Percentiles rank a stretch among this genome's conserved stretches.
phyloP scores from a whole-genome alignment of 108 stramenopile species.

The Aurantiochytrium sp. region DNA sequence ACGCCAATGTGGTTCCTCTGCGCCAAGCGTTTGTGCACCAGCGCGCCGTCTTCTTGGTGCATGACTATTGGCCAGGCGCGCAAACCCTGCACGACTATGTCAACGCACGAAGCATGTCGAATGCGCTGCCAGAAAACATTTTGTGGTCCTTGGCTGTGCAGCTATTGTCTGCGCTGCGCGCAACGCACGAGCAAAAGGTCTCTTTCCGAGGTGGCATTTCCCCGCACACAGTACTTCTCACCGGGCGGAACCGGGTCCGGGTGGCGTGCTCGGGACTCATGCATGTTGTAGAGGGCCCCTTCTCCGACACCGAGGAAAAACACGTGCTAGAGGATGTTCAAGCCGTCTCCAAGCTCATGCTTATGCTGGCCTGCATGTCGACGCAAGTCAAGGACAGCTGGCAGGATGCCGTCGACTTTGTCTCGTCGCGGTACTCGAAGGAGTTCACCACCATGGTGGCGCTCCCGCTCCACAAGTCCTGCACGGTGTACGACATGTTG shows the following conservation, averaged over 20 bases:
- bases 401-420: conserved; percentile 20
- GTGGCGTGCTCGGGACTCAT: conserved; percentile 37
- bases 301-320: conserved; percentile 30
- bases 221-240: conserved; percentile 31
- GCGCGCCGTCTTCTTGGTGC: conserved; percentile 19
- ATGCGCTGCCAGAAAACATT: conserved; percentile 19
- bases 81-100: not conserved
- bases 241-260: conserved; percentile 32
- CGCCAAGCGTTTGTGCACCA: not conserved
- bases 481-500: conserved; percentile 19
- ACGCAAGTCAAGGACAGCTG: not conserved
- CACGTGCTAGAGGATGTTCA: conserved; percentile 32
- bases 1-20: conserved; percentile 18
- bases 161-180: conserved; percentile 34
- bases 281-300: conserved; percentile 43
- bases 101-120: not conserved
- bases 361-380: conserved; percentile 27
- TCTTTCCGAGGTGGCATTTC: conserved; percentile 20
- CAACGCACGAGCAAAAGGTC: conserved; percentile 34
- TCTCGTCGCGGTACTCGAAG: conserved; percentile 34
- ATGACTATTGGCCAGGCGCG: conserved; percentile 19
- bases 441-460: conserved; percentile 32
- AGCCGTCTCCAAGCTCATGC: conserved; percentile 29
- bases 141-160: conserved; percentile 39
- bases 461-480: conserved; percentile 22